A percentile compares a stretch with the other conserved stretches of the same genome.
These are phyloP conservation scores for Paxillus involutus DNA, from an alignment of 768 basidiomycete genomes.

Conservation along the genomic window DNA sequence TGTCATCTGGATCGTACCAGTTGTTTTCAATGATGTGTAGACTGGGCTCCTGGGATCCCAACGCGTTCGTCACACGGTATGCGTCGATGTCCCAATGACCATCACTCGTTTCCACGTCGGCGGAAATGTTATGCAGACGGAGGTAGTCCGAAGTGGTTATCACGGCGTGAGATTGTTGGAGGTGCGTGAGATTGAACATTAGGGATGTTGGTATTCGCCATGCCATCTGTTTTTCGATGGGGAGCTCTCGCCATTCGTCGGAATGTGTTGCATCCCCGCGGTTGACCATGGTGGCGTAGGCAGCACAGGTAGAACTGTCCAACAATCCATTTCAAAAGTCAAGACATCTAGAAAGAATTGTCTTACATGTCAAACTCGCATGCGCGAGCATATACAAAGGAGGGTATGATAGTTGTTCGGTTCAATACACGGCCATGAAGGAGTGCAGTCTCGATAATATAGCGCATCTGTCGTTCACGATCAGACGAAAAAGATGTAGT, in stretches of 20 bases:
- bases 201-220: conserved; percentile 34
- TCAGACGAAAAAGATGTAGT: background rate
- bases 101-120: conserved; percentile 32
- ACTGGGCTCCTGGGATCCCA: conserved; percentile 17
- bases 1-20: conserved; percentile 35
- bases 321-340: background rate
- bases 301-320: conserved; percentile 35
- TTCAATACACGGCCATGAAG: conserved; percentile 43
- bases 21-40: conserved; percentile 36
- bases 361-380: conserved; percentile 39
- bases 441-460: conserved; percentile 46
- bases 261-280: conserved; percentile 39
- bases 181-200: conserved; percentile 45
- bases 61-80: conserved; percentile 30
- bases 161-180: conserved; percentile 36
- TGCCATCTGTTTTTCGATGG: conserved; percentile 36
- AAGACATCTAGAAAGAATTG: background rate
- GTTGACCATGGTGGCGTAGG: conserved; percentile 46
- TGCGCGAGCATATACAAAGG: conserved; percentile 46
- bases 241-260: conserved; percentile 41
- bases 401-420: conserved; percentile 44
- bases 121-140: conserved; percentile 37
- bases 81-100: conserved; percentile 37
- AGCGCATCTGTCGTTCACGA: conserved; percentile 38
- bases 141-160: conserved; percentile 43